Evolutionary conservation across 1,284 basidiomycete genomes (phyloP).

Genomic region (Taiwanofungus camphoratus): DNA sequence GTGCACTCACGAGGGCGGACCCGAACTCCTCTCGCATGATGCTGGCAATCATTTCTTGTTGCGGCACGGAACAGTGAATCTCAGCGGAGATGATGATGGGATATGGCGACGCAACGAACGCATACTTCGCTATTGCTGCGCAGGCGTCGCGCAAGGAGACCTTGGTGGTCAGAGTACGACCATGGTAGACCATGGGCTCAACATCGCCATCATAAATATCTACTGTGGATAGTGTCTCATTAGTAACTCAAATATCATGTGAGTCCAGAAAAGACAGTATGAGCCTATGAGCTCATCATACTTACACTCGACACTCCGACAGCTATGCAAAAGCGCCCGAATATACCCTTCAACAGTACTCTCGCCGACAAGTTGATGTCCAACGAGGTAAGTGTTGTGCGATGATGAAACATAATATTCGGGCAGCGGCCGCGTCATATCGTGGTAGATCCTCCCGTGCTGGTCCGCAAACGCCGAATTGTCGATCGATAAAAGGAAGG

Average conservation of each 20-base stretch:
- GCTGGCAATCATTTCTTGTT: constrained; percentile 79
- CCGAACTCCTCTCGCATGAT: constrained; percentile 83
- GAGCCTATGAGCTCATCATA: too few relatives aligned
- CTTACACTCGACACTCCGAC: constrained; percentile 88
- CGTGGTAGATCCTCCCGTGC: constrained; percentile 40
- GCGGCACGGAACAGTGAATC: constrained; percentile 78
- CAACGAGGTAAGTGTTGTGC: constrained; percentile 97
- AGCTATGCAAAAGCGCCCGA: constrained; percentile 84
- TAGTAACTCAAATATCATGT: constrained; percentile 4
- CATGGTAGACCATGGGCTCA: constrained; percentile 86
- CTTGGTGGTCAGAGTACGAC: constrained; percentile 87
- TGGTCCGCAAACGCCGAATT: constrained; percentile 53
- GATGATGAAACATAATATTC: constrained; percentile 94
- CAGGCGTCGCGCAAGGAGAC: constrained; percentile 84
- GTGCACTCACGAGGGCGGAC: constrained; percentile 62
- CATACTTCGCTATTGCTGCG: constrained; percentile 86
- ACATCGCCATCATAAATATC: constrained; percentile 90
- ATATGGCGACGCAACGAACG: constrained; percentile 90
- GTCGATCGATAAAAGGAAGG: constrained; percentile 70
- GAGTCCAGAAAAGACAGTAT: constrained; percentile 17
- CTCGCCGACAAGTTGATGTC: constrained; percentile 89
- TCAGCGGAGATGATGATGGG: constrained; percentile 95
- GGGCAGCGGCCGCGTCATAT: constrained; percentile 78
- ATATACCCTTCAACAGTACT: constrained; percentile 97
- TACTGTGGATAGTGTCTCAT: constrained; percentile 43